Base-by-base conservation (phyloP, 169 alveolate species). In the Theileria luwenshuni region DNA sequence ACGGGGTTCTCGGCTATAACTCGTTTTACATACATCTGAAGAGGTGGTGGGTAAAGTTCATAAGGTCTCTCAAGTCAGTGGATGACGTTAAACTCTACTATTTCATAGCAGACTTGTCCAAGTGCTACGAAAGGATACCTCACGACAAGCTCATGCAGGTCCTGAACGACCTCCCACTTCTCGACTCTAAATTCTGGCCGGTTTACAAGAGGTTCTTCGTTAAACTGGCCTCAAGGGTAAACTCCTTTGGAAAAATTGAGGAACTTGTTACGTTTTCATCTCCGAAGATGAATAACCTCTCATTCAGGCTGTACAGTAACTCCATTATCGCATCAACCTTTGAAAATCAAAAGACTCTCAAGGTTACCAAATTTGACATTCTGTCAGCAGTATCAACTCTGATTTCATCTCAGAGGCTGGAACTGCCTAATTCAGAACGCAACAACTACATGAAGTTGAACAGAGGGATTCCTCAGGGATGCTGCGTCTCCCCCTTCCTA, bases 391-490 rank as follows among this genome's bases (percentile, higher is more conserved):
- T 79, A 12, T 52, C 49, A n/a, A 23, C 43, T 25, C 51, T 79
- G 23, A 62, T 79, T 38, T 23, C 61, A 27, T 69, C 43, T 12
- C 63, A 21, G 21, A 32, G 38, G 28, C 27, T 63, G 0, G 28
- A 69, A 2, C 73, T 79, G 27, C 87, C 87, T 0, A 79, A 70
- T 61, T 42, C 43, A 17, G 42, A 51, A 19, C 35, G 59, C n/a
- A 42, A 32, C n/a, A 0, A 5, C 30, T 35, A 32, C 17, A 60
- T 79, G 0, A 62, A 45, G n/a, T 27, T 27, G 28, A 30, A 28
- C 49, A 45, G 71, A 19, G 89, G 89, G 25, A 74, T 81, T 21
- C 89, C 89, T 2, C 89, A 81, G 81, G 89, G 89, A 1, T 81
- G 89, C 47, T 74, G 85, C 64, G 74, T 81, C 25, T 81, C 89